Percentiles rank a stretch among this genome's conserved stretches.
Conservation (phyloP, 2,329 filamentous ascomycete species). For the Dactylonectria macrodidyma region DNA sequence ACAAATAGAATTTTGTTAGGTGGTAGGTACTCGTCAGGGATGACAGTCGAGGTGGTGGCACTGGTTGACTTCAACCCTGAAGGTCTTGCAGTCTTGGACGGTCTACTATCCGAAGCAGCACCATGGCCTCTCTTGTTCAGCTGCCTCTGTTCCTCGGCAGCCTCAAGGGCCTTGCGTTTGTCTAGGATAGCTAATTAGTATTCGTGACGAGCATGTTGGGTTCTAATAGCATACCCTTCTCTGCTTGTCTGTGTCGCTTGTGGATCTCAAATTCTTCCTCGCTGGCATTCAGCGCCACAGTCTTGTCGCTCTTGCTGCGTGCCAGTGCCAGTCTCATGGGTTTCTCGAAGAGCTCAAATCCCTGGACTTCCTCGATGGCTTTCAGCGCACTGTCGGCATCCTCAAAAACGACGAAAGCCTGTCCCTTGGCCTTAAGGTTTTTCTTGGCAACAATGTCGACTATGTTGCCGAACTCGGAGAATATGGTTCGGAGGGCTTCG, state of each 20-base stretch:
- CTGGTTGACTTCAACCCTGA: conserved; percentile 83
- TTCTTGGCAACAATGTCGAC: conserved; percentile 90
- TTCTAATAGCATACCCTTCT: conserved; percentile 78
- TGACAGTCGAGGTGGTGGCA: conserved; percentile 76
- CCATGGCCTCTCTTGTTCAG: conserved; percentile 77
- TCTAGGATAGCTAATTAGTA: conserved; percentile 56
- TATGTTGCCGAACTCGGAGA: conserved; percentile 89
- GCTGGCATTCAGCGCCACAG: conserved; percentile 80
- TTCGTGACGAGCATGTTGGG: background rate
- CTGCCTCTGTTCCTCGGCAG: conserved; percentile 83
- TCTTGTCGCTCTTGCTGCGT: conserved; percentile 88
- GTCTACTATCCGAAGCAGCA: conserved; percentile 66
- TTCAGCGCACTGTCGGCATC: conserved; percentile 81
- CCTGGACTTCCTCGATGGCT: conserved; percentile 91
- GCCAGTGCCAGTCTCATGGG: conserved; percentile 89
- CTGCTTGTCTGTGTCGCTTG: conserved; percentile 85
- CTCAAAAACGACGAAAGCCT: conserved; percentile 96
- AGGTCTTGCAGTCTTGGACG: conserved; percentile 74
- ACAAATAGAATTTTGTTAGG: conserved; percentile 98
- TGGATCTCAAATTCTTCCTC: conserved; percentile 89
- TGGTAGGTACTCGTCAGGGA: conserved; percentile 97
- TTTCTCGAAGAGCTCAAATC: conserved; percentile 94
- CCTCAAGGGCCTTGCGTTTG: conserved; percentile 86
- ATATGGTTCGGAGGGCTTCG: conserved; percentile 81
- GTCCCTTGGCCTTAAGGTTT: conserved; percentile 92